Percentiles rank a stretch among this genome's conserved stretches.
Conservation (phyloP, 1,139 yeast species). For the Pichia cactophila region DNA sequence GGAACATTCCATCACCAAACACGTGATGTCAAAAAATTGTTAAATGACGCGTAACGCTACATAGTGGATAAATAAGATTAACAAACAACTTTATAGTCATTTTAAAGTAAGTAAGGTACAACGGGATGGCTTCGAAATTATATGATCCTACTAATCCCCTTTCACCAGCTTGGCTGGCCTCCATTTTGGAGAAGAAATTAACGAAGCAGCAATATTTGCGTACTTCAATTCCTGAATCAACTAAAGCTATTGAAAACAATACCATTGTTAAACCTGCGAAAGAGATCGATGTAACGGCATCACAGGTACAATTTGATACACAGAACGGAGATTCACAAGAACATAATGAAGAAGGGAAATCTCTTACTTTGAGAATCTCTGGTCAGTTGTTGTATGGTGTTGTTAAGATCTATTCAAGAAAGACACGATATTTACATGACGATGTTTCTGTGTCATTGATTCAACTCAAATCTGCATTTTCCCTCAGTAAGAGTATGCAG, state of each 20-base stretch:
- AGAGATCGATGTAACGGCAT: not conserved
- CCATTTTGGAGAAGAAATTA: conserved; percentile 75
- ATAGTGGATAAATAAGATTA: too few relatives aligned
- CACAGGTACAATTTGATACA: conserved; percentile 9
- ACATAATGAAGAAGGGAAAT: conserved; percentile 20
- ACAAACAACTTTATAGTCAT: too few relatives aligned
- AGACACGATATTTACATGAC: conserved; percentile 75
- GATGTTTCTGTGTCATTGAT: conserved; percentile 77
- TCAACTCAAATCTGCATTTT: conserved; percentile 69
- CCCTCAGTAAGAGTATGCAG: conserved; percentile 32
- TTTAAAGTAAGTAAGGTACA: too few relatives aligned
- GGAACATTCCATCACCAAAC: too few relatives aligned
- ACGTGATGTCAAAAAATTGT: too few relatives aligned
- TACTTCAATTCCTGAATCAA: conserved; percentile 65
- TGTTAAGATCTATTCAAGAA: conserved; percentile 78
- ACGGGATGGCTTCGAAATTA: not conserved
- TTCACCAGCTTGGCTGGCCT: conserved; percentile 91
- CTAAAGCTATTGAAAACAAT: conserved; percentile 38
- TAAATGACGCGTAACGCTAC: too few relatives aligned
- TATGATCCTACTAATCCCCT: conserved; percentile 58
- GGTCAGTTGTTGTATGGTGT: conserved; percentile 88
- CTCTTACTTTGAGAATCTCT: conserved; percentile 74
- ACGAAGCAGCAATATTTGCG: conserved; percentile 69
- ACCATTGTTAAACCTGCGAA: not conserved
- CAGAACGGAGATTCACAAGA: not conserved